A percentile compares a stretch with the other conserved stretches of the same genome.
Evolutionary conservation across 176 grass and related monocot species (phyloP).

Genomic region (Oryza meyeriana): DNA sequence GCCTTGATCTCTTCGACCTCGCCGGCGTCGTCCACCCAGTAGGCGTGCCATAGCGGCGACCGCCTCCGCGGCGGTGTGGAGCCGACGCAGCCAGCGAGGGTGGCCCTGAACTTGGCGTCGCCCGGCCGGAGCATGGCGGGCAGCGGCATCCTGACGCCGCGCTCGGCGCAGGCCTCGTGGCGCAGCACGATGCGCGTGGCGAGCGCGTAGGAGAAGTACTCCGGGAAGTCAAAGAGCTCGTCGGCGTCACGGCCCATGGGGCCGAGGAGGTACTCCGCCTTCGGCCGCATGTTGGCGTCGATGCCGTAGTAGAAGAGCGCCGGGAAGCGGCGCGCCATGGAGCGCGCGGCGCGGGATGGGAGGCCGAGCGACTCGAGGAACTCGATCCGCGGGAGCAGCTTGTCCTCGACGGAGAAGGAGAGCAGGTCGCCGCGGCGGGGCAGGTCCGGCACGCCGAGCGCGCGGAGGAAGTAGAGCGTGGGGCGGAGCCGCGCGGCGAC

Average conservation of each 20-base stretch:
- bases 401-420: constrained; percentile 88
- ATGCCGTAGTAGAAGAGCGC: constrained; percentile 76
- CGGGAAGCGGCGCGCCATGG: constrained; percentile 77
- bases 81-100: constrained; percentile 50
- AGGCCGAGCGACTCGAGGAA: constrained; percentile 74
- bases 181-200: constrained; percentile 55
- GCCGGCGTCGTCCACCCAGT: constrained; percentile 39
- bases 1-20: not conserved
- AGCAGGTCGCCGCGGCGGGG: constrained; percentile 65
- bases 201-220: constrained; percentile 85
- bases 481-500: constrained; percentile 59
- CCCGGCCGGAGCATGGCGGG: constrained; percentile 70
- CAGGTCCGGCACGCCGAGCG: constrained; percentile 57
- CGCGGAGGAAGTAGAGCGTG: constrained; percentile 85
- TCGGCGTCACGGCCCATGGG: constrained; percentile 51
- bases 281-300: constrained; percentile 79
- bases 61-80: constrained; percentile 49
- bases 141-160: constrained; percentile 59
- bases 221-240: constrained; percentile 80
- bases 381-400: constrained; percentile 74
- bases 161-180: constrained; percentile 52
- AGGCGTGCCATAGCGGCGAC: constrained; percentile 67
- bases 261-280: constrained; percentile 54
- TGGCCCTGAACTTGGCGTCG: constrained; percentile 51
- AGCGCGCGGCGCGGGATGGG: constrained; percentile 45